Conservation (phyloP, 2,329 filamentous ascomycete species). For the Bertia moriformis region DNA sequence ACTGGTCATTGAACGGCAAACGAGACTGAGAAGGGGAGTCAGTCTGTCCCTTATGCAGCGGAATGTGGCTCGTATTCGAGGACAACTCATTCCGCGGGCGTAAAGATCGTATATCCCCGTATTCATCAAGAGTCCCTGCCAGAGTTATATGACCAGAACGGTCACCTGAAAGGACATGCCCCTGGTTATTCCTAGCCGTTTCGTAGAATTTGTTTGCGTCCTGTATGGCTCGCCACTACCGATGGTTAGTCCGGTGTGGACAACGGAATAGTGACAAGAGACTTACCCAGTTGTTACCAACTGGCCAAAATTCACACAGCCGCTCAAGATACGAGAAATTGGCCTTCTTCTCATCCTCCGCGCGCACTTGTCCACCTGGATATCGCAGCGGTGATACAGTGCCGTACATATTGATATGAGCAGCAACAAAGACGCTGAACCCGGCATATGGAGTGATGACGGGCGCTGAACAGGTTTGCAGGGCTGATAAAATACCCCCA, state of each 20-base stretch:
- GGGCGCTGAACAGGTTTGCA: conserved; percentile 14
- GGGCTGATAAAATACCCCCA: conserved; percentile 11
- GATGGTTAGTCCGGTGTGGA: too few relatives aligned
- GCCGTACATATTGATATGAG: conserved; percentile 20
- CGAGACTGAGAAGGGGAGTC: neutral
- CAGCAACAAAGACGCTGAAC: conserved; percentile 19
- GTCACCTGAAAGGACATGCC: conserved; percentile 5
- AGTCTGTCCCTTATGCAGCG: too few relatives aligned
- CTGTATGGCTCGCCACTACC: conserved; percentile 17
- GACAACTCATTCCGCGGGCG: conserved; percentile 7
- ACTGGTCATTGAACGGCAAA: neutral
- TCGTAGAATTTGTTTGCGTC: conserved; percentile 18
- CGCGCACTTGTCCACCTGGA: conserved; percentile 13
- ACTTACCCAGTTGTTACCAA: conserved; percentile 16
- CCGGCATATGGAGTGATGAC: conserved; percentile 19
- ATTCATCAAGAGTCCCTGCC: conserved; percentile 17
- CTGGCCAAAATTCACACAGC: conserved; percentile 15
- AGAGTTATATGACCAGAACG: conserved; percentile 13
- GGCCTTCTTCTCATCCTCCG: conserved; percentile 13
- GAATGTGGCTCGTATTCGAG: too few relatives aligned
- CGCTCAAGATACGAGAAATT: conserved; percentile 17
- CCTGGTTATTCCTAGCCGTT: conserved; percentile 12
- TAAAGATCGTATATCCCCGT: conserved; percentile 16
- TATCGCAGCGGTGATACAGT: conserved; percentile 15
- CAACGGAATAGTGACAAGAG: too few relatives aligned